phyloP scores from a whole-genome alignment of 306 rosid genomes.

The Quercus berberidifolia region DNA sequence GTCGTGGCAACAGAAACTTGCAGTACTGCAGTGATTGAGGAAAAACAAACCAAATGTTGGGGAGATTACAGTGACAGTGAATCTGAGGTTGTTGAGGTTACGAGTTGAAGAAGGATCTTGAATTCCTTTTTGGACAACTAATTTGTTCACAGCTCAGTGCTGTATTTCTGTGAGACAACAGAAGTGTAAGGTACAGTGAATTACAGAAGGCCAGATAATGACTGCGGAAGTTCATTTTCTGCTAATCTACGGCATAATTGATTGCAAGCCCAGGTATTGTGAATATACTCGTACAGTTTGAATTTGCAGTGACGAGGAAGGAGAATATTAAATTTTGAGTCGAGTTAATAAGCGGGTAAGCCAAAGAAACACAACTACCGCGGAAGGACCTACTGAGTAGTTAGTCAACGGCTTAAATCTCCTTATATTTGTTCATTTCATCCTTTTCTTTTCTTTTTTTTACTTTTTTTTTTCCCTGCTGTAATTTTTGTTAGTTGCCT shows the following conservation, averaged over 20 bases:
- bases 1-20: constrained; percentile 31
- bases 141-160: constrained; percentile 15
- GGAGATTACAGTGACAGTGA: constrained; percentile 93
- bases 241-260: constrained; percentile 18
- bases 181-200: background rate
- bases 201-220: background rate
- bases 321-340: constrained; percentile 14
- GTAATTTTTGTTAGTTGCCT: constrained; percentile 22
- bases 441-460: constrained; percentile 1
- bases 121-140: constrained; percentile 5
- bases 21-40: constrained; percentile 32
- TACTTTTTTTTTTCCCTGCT: constrained; percentile 21
- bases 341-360: constrained; percentile 25
- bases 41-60: constrained; percentile 68
- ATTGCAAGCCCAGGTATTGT: constrained; percentile 28
- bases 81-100: constrained; percentile 58
- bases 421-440: background rate
- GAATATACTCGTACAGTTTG: constrained; percentile 29
- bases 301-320: constrained; percentile 11
- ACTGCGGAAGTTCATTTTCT: constrained; percentile 14
- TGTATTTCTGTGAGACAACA: constrained; percentile 21
- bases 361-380: constrained; percentile 31
- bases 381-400: constrained; percentile 34
- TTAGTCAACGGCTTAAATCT: constrained; percentile 18
- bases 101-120: constrained; percentile 45